A percentile compares a stretch with the other conserved stretches of the same genome.
Conservation (phyloP, 805 yeast genomes). For the Yamadazyma ubonensis region DNA sequence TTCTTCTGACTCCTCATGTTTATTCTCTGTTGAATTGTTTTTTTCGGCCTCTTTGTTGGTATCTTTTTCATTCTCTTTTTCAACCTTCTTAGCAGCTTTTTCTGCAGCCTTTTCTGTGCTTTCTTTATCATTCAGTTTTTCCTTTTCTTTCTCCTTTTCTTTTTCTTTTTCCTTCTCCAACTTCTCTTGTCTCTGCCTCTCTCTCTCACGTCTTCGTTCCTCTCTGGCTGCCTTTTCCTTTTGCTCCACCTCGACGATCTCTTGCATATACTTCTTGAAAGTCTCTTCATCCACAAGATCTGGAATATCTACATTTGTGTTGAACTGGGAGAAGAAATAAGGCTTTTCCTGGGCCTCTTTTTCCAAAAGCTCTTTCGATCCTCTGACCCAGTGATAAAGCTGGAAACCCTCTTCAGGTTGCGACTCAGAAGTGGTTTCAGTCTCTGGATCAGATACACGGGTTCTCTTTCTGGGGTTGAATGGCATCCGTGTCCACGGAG, state of each 20-base stretch:
- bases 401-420: conserved; percentile 10
- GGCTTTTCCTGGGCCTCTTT: conserved; percentile 32
- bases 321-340: conserved; percentile 73
- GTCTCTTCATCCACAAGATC: conserved; percentile 58
- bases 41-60: conserved; percentile 15
- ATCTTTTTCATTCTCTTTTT: conserved; percentile 21
- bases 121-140: conserved; percentile 9
- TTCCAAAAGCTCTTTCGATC: conserved; percentile 49
- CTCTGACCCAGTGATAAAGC: conserved; percentile 86
- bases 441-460: neutral
- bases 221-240: conserved; percentile 17
- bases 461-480: conserved; percentile 50
- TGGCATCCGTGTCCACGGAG: conserved; percentile 76
- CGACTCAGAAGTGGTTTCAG: too few species aligned
- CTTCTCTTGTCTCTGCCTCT: conserved; percentile 11
- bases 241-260: conserved; percentile 29
- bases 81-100: conserved; percentile 4
- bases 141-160: conserved; percentile 9
- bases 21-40: conserved; percentile 11
- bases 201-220: conserved; percentile 17
- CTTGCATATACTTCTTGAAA: conserved; percentile 51
- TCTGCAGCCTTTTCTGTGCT: conserved; percentile 8
- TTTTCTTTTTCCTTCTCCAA: conserved; percentile 14
- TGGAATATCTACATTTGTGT: conserved; percentile 69
- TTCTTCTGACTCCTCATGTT: neutral